Evolutionary conservation across 83 land plant genomes (phyloP), one percentile per base, ranked within the genome.

Genomic region (Thuja plicata): DNA sequence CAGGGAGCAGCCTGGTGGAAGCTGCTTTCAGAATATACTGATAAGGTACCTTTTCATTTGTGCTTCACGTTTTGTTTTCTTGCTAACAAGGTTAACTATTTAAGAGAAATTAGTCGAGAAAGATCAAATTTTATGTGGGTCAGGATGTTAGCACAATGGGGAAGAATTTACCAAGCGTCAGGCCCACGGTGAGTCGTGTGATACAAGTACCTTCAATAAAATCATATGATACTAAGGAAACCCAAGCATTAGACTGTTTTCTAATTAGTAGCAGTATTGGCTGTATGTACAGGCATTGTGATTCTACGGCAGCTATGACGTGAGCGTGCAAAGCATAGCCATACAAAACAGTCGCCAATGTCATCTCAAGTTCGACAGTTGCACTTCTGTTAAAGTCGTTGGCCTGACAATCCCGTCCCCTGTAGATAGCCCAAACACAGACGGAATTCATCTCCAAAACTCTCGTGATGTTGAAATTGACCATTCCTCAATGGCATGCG

Each of bases 351-450:
- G 95, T 78, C 95, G 92, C 2, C 92, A 92, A 52, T 90, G 86
- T 46, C 96, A 94, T 45, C 89, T 94, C 50, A 89, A 90, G 86
- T 93, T 94, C 37, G 96, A 94, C 86, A 91, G 90, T 88, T 94
- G 96, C 70, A 46, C 52, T 15, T 88, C 43, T 8, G 91, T 92
- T 9, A 45, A 17, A 32, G 94, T 93, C 45, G 54, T 45, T 27
- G 34, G 34, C 11, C 55, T 46, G 40, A 84, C 24, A 60, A 57
- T 84, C 21, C 10, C 37, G 52, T 87, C 76, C 54, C 78, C 40
- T 27, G 32, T n/a, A 38, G 24, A 71, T 43, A 71, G 52, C 81
- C 38, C 32, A 32, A 78, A 78, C 15, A 78, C n/a, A 11, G 81
- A 78, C 8, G 81, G 81, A 32, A 78, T 78, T 32, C 32, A 78